Evolutionary conservation across 371 early-diverging fungal genomes (phyloP).

Genomic region (Mucor irregularis): DNA sequence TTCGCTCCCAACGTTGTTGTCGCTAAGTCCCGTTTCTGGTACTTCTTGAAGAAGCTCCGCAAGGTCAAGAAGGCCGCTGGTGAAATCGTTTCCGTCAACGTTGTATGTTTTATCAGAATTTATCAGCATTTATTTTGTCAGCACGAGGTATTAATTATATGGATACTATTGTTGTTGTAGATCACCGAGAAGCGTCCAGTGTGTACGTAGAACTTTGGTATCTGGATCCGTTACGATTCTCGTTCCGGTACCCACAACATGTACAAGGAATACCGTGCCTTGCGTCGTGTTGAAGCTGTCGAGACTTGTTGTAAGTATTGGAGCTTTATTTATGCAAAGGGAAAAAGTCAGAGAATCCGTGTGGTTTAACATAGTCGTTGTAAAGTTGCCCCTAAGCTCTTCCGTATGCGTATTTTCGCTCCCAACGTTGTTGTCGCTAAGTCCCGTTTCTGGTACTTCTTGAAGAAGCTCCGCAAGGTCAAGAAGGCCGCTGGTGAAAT

Average conservation of each 20-base stretch:
- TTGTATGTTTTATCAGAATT: constrained; percentile 66
- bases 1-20: constrained; percentile 99
- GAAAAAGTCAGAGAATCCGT: background rate
- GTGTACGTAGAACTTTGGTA: constrained; percentile 98
- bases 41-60: constrained; percentile 97
- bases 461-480: too few species aligned
- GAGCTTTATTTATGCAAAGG: too few species aligned
- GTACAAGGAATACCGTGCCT: constrained; percentile 99
- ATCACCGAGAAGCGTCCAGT: constrained; percentile 95
- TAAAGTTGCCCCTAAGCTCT: constrained; percentile 84
- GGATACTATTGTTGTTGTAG: constrained; percentile 35
- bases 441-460: too few species aligned
- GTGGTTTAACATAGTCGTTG: background rate
- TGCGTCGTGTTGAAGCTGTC: constrained; percentile 94
- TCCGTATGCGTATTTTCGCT: constrained; percentile 98
- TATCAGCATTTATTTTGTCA: background rate
- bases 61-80: constrained; percentile 99
- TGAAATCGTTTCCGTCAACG: constrained; percentile 97
- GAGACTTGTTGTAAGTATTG: constrained; percentile 78
- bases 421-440: constrained; percentile 98
- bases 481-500: too few species aligned
- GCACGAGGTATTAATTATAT: constrained; percentile 29
- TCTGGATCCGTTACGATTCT: constrained; percentile 99
- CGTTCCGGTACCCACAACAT: constrained; percentile 99
- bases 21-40: constrained; percentile 99